Evolutionary conservation across 2,329 filamentous ascomycete genomes (phyloP).

Genomic region (Diaporthe citri): DNA sequence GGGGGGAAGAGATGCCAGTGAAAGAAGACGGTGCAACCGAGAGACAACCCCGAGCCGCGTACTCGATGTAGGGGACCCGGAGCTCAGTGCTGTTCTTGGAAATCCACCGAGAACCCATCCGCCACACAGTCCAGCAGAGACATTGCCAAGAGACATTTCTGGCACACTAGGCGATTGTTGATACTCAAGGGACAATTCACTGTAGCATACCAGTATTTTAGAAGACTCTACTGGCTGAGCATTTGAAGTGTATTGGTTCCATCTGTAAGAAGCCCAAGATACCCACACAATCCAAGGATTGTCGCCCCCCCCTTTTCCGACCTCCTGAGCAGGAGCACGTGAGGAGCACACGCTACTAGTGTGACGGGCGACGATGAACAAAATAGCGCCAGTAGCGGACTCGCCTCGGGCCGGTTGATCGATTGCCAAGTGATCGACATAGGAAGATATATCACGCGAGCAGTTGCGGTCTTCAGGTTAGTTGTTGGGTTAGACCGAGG

Average conservation of each 20-base stretch:
- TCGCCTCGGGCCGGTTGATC: slow-evolving; percentile 29
- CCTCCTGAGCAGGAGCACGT: background rate
- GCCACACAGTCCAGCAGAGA: background rate
- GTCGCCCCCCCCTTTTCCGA: background rate
- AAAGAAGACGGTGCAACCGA: background rate
- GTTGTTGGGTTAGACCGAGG: background rate
- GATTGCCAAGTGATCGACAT: background rate
- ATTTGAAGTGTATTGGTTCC: background rate
- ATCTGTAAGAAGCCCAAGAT: background rate
- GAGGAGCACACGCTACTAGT: background rate
- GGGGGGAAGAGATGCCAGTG: background rate
- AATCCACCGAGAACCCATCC: background rate
- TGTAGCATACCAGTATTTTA: background rate
- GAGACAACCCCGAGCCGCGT: background rate
- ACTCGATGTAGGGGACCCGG: background rate
- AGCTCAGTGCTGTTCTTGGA: background rate
- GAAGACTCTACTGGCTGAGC: too few species aligned
- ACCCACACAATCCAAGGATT: background rate
- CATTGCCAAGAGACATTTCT: background rate
- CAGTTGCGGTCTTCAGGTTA: slow-evolving; percentile 10
- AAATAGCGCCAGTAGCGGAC: background rate
- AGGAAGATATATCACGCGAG: background rate
- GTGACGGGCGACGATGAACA: background rate
- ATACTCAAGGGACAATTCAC: background rate
- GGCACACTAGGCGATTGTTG: background rate